A percentile compares a stretch with the other conserved stretches of the same genome.
phyloP scores from a whole-genome alignment of 371 early-diverging fungal species.

The Fennellomyces sp. region DNA sequence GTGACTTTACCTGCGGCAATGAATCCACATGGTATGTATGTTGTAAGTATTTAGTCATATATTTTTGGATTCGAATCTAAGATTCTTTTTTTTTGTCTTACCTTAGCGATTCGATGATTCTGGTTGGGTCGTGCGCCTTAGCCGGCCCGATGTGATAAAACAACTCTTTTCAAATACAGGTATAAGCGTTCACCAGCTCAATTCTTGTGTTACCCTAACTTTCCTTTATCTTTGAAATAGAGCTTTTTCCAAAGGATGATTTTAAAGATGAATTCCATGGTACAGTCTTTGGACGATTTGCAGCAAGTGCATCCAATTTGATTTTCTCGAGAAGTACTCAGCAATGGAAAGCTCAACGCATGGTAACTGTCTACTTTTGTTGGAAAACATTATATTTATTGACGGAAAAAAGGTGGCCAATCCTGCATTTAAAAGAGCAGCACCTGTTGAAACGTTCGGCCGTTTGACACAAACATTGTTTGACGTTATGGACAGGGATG shows the following conservation, averaged over 20 bases:
- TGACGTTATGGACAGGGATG: slow-evolving; percentile 11
- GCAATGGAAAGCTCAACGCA: slow-evolving; percentile 23
- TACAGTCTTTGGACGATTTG: slow-evolving; percentile 9
- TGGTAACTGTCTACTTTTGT: background rate
- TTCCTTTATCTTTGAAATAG: background rate
- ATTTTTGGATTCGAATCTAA: background rate
- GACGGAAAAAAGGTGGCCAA: slow-evolving; percentile 28
- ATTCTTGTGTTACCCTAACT: background rate
- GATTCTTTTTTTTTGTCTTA: background rate
- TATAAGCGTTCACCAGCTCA: slow-evolving; percentile 2
- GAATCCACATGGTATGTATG: slow-evolving; percentile 7
- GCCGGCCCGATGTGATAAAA: slow-evolving; percentile 21
- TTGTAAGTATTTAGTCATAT: background rate
- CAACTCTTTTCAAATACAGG: slow-evolving; percentile 18
- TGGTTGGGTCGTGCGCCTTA: slow-evolving; percentile 23
- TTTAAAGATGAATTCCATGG: background rate
- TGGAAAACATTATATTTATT: background rate
- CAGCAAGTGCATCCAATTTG: slow-evolving; percentile 10
- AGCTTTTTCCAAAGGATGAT: slow-evolving; percentile 11
- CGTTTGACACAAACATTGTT: slow-evolving; percentile 20
- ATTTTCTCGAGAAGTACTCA: slow-evolving; percentile 7
- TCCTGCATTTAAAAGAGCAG: slow-evolving; percentile 42
- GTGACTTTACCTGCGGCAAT: slow-evolving; percentile 6
- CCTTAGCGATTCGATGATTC: background rate
- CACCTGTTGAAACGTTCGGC: slow-evolving; percentile 37